Evolutionary conservation across 129 eudicot species (phyloP).

Genomic region (Helichrysum umbraculigerum): DNA sequence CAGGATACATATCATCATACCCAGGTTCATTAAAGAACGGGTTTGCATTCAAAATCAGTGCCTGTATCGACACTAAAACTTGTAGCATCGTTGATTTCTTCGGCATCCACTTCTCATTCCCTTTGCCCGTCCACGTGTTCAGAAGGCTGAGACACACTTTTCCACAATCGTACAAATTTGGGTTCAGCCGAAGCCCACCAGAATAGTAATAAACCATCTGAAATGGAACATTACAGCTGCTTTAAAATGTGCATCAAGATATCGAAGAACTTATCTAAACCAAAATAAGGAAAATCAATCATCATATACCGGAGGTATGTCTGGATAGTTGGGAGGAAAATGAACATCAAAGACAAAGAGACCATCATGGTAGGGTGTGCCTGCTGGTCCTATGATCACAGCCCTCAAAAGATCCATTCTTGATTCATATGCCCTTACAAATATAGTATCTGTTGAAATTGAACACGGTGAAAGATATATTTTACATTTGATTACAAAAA

Average conservation of each 20-base stretch:
- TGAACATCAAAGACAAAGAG: slow-evolving; percentile 67
- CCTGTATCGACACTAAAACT: slow-evolving; percentile 68
- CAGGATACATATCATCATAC: slow-evolving; percentile 38
- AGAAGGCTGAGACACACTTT: slow-evolving; percentile 72
- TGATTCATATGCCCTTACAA: slow-evolving; percentile 65
- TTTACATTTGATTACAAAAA: no score
- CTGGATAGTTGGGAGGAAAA: slow-evolving; percentile 65
- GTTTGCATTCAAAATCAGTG: slow-evolving; percentile 53
- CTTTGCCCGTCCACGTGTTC: slow-evolving; percentile 60
- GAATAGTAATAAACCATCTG: slow-evolving; percentile 72
- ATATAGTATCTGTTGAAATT: slow-evolving; percentile 42
- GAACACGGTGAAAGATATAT: no score
- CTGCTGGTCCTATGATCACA: slow-evolving; percentile 70
- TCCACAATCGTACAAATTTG: slow-evolving; percentile 64
- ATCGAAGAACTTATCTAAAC: no score
- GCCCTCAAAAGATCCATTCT: slow-evolving; percentile 88
- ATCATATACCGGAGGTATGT: slow-evolving; percentile 59
- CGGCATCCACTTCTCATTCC: slow-evolving; percentile 66
- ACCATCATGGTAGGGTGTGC: slow-evolving; percentile 88
- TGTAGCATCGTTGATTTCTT: slow-evolving; percentile 62
- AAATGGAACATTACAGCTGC: not conserved
- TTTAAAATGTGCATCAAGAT: not conserved
- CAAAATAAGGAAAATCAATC: not conserved
- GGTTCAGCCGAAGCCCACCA: slow-evolving; percentile 71
- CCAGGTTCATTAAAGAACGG: slow-evolving; percentile 77